These are phyloP conservation scores for Podospora australis DNA, from an alignment of 495 filamentous ascomycete species.

Conservation along the genomic window DNA sequence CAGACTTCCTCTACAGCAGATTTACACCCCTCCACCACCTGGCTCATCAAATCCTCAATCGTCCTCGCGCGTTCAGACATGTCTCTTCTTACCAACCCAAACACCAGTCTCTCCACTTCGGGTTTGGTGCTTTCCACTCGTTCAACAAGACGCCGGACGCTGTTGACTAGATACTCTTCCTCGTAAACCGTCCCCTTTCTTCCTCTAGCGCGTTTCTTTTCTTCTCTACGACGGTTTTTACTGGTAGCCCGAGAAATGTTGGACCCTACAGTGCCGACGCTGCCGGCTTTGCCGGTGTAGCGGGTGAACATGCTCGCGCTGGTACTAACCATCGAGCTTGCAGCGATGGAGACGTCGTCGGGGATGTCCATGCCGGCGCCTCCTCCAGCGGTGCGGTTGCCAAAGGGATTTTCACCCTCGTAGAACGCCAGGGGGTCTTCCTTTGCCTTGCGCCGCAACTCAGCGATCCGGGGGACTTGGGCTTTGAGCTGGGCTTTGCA, in stretches of 20 bases:
- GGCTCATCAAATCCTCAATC: conserved; percentile 62
- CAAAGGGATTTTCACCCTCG: conserved; percentile 54
- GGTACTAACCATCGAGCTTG: conserved; percentile 72
- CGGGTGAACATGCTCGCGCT: conserved; percentile 80
- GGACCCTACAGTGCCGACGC: conserved; percentile 60
- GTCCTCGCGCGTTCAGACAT: conserved; percentile 85
- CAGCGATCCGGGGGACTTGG: conserved; percentile 76
- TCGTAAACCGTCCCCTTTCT: conserved; percentile 97
- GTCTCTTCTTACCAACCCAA: conserved; percentile 64
- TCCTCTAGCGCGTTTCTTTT: conserved; percentile 88
- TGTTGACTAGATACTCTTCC: conserved; percentile 91
- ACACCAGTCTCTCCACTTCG: conserved; percentile 66
- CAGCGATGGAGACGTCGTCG: conserved; percentile 86
- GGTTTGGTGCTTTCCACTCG: conserved; percentile 62
- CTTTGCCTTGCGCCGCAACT: conserved; percentile 70
- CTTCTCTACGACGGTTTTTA: conserved; percentile 78
- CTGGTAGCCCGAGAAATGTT: conserved; percentile 65
- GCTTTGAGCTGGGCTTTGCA: conserved; percentile 77
- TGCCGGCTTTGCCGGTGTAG: conserved; percentile 64
- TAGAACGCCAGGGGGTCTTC: conserved; percentile 77
- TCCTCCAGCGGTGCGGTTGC: conserved; percentile 20
- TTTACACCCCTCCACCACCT: conserved; percentile 63
- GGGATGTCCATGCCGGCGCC: conserved; percentile 65
- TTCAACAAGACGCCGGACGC: conserved; percentile 75
- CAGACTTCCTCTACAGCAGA: conserved; percentile 64